A percentile compares a stretch with the other conserved stretches of the same genome.
phyloP scores from a whole-genome alignment of 352 stramenopile genomes.

The Stramenopiles sp. region DNA sequence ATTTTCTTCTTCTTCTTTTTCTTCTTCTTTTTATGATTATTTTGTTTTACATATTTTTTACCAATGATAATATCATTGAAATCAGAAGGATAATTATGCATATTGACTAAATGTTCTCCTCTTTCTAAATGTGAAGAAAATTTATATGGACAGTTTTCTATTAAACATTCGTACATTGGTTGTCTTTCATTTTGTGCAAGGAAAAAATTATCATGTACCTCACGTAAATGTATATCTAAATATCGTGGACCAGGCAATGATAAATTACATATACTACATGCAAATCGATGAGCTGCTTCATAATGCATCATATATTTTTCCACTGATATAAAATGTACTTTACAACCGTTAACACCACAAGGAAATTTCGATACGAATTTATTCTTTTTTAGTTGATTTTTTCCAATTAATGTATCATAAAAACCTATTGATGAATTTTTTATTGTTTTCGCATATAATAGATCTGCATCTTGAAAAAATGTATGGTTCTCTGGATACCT shows the following conservation, averaged over 20 bases:
- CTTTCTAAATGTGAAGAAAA: neutral
- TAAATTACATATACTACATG: neutral
- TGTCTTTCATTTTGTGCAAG: neutral
- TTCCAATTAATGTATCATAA: neutral
- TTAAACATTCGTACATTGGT: neutral
- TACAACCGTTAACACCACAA: neutral
- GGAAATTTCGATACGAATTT: neutral
- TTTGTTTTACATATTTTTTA: constrained; percentile 2
- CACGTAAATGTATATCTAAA: neutral
- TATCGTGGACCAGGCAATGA: neutral
- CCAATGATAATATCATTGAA: constrained; percentile 8
- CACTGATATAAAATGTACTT: neutral
- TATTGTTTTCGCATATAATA: neutral
- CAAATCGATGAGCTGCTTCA: neutral
- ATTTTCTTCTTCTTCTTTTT: neutral
- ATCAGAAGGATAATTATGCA: neutral
- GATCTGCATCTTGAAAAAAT: neutral
- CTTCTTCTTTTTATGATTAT: neutral
- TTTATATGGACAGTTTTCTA: neutral
- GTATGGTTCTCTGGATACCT: neutral
- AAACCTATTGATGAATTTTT: neutral
- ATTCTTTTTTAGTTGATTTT: neutral
- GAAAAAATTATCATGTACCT: constrained; percentile 4
- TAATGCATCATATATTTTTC: neutral
- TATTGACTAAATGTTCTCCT: neutral